phyloP scores from a whole-genome alignment of 345 rosid species.

The Arabidopsis suecica region DNA sequence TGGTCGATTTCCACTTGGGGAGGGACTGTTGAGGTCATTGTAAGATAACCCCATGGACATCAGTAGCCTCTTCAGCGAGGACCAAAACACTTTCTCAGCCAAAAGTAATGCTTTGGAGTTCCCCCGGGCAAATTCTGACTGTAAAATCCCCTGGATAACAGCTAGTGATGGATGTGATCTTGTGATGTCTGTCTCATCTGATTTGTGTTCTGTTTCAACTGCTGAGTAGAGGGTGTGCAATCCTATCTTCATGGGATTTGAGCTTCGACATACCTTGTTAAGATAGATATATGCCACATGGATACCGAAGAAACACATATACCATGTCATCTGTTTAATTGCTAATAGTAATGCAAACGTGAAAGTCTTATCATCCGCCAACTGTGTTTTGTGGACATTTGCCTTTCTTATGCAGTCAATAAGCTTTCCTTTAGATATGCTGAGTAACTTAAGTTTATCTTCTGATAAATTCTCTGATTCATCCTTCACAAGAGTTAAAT shows the following conservation, averaged over 20 bases:
- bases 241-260: conserved; percentile 52
- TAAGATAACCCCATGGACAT: conserved; percentile 56
- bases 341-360: conserved; percentile 56
- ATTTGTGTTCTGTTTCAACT: conserved; percentile 45
- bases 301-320: conserved; percentile 66
- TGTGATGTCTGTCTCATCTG: conserved; percentile 48
- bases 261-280: conserved; percentile 54
- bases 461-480: conserved; percentile 49
- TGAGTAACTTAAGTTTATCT: conserved; percentile 52
- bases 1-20: conserved; percentile 40
- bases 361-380: conserved; percentile 47
- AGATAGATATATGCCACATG: conserved; percentile 53
- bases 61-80: conserved; percentile 56
- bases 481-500: conserved; percentile 55
- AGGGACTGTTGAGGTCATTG: conserved; percentile 46
- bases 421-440: conserved; percentile 58
- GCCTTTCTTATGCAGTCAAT: conserved; percentile 55
- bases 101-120: conserved; percentile 53
- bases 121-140: conserved; percentile 42
- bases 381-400: conserved; percentile 39
- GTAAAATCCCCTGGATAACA: conserved; percentile 56
- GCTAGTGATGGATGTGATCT: conserved; percentile 58
- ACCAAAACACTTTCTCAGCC: conserved; percentile 62
- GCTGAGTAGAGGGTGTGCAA: conserved; percentile 51
- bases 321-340: conserved; percentile 68